Evolutionary conservation across 176 grass and related monocot species (phyloP), one percentile per base, ranked within the genome.

Genomic region (Triticum dicoccoides): DNA sequence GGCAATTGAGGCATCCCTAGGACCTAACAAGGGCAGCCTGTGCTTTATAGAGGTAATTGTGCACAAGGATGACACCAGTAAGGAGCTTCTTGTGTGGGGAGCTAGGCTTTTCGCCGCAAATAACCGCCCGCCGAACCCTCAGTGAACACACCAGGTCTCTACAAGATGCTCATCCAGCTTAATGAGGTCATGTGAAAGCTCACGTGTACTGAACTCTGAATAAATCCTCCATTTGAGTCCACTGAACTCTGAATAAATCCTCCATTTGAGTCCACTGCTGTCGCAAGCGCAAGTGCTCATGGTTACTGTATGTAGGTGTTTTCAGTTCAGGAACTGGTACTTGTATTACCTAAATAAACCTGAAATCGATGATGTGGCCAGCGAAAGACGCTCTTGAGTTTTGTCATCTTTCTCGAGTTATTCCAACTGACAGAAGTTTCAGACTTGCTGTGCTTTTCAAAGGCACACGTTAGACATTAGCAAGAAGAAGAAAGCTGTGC

Each of bases 1-100:
- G 52, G 79, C 91, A 12, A 61, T 87, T 21, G 30, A 69, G 67
- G 69, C 33, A 45, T 69, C 87, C 75, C 68, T 76, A 27, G 87
- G 87, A 30, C 87, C 87, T 21, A 80, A 90, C 15, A 76, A 90
- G 44, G 88, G 90, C 8, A 76, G 91, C 33, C 29, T 90, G 61
- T 92, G 91, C 81, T 92, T 90, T 77, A 90, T 92, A 33, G 91
- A 92, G 67, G 91, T 79, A 18, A 90, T 87, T 25, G 91, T 87
- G 18, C 91, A 92, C 77, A 92, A 80, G 76, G 91, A 92, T 84
- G 87, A 92, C 73, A 88, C 90, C 1, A 91, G 86, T 30, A 91
- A 85, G 74, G 89, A 91, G 86, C 89, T 91, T 8, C 89, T 92
- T 32, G 91, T 90, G 58, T 92, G 91, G 91, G 91, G 87, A 8